Evolutionary conservation across 352 stramenopile genomes (phyloP).

Genomic region (Thraustotheca clavata): DNA sequence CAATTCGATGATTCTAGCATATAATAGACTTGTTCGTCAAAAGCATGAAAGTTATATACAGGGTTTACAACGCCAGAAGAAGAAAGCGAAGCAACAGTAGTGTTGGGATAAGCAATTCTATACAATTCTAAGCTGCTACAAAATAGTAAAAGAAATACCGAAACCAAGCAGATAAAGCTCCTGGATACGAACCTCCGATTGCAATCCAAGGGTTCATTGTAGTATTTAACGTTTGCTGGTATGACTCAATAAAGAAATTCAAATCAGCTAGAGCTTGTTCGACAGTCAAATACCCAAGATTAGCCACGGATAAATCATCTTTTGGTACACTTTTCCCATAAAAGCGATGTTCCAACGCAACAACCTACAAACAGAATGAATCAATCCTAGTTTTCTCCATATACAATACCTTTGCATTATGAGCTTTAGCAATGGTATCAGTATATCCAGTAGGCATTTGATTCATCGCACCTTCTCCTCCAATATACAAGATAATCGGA

Average conservation of each 20-base stretch:
- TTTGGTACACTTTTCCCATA: constrained; percentile 83
- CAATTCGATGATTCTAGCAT: not conserved
- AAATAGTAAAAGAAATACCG: constrained; percentile 18
- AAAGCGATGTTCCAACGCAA: constrained; percentile 82
- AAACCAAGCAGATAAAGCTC: constrained; percentile 73
- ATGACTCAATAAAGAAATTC: constrained; percentile 72
- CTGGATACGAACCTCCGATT: constrained; percentile 77
- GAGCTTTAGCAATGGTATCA: constrained; percentile 59
- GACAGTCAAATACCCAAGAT: constrained; percentile 73
- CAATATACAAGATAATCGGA: constrained; percentile 80
- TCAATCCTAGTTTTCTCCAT: not conserved
- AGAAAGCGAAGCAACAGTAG: constrained; percentile 57
- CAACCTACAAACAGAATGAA: constrained; percentile 29
- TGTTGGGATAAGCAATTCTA: constrained; percentile 64
- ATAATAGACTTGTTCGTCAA: constrained; percentile 54
- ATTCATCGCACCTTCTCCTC: constrained; percentile 62
- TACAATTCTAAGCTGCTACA: not conserved
- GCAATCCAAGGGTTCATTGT: constrained; percentile 55
- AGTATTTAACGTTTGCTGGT: constrained; percentile 32
- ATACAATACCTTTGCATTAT: constrained; percentile 50
- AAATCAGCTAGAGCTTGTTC: constrained; percentile 80
- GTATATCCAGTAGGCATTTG: constrained; percentile 55
- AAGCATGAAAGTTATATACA: constrained; percentile 69
- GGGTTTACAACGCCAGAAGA: constrained; percentile 76
- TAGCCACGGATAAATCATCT: constrained; percentile 52